Evolutionary conservation across 1,284 basidiomycete genomes (phyloP), one percentile per base, ranked within the genome.

Genomic region (Apiotrichum montevideense): DNA sequence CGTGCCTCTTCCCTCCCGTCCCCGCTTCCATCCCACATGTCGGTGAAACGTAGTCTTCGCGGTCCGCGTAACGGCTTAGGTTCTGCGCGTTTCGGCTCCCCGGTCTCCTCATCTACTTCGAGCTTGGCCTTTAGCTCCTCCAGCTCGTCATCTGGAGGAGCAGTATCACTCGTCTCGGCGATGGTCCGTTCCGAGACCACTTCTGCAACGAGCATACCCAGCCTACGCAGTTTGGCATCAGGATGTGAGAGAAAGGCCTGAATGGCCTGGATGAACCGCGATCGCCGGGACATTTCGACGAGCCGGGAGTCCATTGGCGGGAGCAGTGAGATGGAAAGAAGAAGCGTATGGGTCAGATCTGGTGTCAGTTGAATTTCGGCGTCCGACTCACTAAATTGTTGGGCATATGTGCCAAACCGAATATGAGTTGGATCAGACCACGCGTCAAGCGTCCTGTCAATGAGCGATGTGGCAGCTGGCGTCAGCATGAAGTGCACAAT

Each of bases 131-230:
- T 64, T 40, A 77, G 57, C 39, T 70, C 73, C 32, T 70, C 70
- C 33, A 74, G 67, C 42, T 71, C 69, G 43, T 67, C 66, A 34
- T 57, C 52, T 5, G 45, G 45, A 14, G 50, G 35, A 0, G 51
- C 54, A 2, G 46, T 21, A 2, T 46, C 56, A 29, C 29, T 29
- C 6, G 60, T 55, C 11, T 52, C 55, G 33, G 52, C 54, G 11
- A 53, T 51, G 6, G 71, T 78, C 29, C 63, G 64, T 56, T 63
- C 65, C 56, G 67, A 72, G 6, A 80, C 55, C 29, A 87, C 78
- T 73, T 98, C 95, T 0, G 90, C 95, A 0, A 85, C 84, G 10
- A 98, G 81, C 93, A 98, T 96, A 2, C 95, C 95, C 63, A 91
- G 87, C n/a, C 87, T 81, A 2, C 94, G 85, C 11, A 96, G 81